Percentiles rank a stretch among this genome's conserved stretches.
These are phyloP conservation scores for thale cress (Arabidopsis thaliana) DNA, from an alignment of 345 rosid species.

Conservation along the genomic window TAIR10.1 NC_003070.9:13115501-13116000, in stretches of 20 bases:
- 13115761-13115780: not conserved
- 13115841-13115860: not conserved
- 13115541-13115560: constrained; percentile 30
- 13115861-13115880: not conserved
- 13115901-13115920: not conserved
- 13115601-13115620: too few species aligned
- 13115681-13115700: constrained; percentile 9
- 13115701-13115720: constrained; percentile 23
- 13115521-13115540: constrained; percentile 30
- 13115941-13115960: not conserved
- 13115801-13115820: too few species aligned
- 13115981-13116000: constrained; percentile 28
- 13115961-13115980: not conserved
- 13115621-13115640: not conserved
- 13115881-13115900: not conserved
- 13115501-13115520: constrained; percentile 2
- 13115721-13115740: constrained; percentile 10
- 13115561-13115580: not conserved
- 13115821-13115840: not conserved
- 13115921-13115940: not conserved
- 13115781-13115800: not conserved
- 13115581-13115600: not conserved
- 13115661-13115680: constrained; percentile 34
- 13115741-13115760: constrained; percentile 20
- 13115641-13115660: constrained; percentile 34